Percentiles rank a stretch among this genome's conserved stretches.
Evolutionary conservation across 768 basidiomycete genomes (phyloP).

Genomic region (Podaxis rugospora): DNA sequence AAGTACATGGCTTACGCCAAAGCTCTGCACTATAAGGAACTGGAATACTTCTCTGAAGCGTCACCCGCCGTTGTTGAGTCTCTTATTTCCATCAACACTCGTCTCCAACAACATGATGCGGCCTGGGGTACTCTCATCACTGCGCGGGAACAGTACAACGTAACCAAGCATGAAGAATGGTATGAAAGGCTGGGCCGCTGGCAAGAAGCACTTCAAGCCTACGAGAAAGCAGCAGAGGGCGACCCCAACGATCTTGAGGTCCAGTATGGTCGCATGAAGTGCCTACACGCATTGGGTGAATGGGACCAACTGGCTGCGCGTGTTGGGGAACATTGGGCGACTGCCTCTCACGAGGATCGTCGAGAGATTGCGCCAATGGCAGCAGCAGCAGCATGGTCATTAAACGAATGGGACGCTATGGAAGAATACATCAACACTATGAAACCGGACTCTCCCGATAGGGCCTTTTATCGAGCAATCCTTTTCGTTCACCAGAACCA

Average conservation of each 20-base stretch:
- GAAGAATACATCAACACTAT: conserved; percentile 94
- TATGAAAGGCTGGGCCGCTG: conserved; percentile 94
- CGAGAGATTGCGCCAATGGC: conserved; percentile 95
- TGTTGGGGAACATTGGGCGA: conserved; percentile 86
- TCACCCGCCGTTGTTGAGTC: conserved; percentile 90
- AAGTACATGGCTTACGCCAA: conserved; percentile 95
- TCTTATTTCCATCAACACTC: conserved; percentile 94
- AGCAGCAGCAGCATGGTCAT: conserved; percentile 94
- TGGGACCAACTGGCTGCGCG: conserved; percentile 89
- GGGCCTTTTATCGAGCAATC: conserved; percentile 95
- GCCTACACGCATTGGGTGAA: conserved; percentile 94
- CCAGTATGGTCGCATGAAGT: conserved; percentile 90
- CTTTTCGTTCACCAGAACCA: conserved; percentile 95
- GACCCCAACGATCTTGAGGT: conserved; percentile 76
- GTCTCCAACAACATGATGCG: conserved; percentile 94
- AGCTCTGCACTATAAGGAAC: conserved; percentile 96
- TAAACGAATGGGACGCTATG: conserved; percentile 98
- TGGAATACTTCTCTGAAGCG: conserved; percentile 92
- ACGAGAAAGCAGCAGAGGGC: conserved; percentile 72
- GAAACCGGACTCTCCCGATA: conserved; percentile 89
- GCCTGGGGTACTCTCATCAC: conserved; percentile 95
- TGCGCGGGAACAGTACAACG: conserved; percentile 86
- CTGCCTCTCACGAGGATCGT: conserved; percentile 76
- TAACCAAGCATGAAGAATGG: conserved; percentile 95
- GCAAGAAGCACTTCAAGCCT: conserved; percentile 88